Base-by-base conservation (phyloP, 371 early-diverging fungal genomes). In the Lichtheimia ornata region DNA sequence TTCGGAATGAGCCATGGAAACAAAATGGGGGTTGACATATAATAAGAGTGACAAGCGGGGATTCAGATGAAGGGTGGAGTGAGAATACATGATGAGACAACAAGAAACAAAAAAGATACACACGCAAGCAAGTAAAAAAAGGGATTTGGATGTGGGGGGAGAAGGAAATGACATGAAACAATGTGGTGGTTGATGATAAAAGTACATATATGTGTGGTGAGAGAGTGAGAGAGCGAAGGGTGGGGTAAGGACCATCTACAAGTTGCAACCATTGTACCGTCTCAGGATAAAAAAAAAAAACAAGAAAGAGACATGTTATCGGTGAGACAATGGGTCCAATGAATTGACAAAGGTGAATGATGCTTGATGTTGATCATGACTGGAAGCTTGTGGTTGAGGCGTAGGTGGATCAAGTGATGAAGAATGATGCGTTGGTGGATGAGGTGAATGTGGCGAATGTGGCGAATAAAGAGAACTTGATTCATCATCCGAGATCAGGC, bases 301-400 rank as follows among this genome's bases (percentile, higher is more conserved):
- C n/a, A n/a, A n/a, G n/a, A 45, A 11, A 44, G n/a, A 20, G 44
- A 43, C 15, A 24, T 27, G 24, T 63, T 60, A 67, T 52, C 61
- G 58, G 25, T 69, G 69, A 15, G 66, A 65, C 28, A 66, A 63
- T 20, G 70, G 66, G 51, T 70, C 63, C 18, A 70, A 47, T 3
- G 66, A 43, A 28, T 61, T 61, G 53, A 58, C 61, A 49, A 66
- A 61, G 14, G 61, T 27, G 56, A 66, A 66, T 5, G 58, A 44
- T 20, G 62, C 40, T 40, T 55, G 30, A 20, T 42, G 28, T 27
- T 55, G 56, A 44, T 50, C 42, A 24, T 50, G 47, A 51, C 30
- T 56, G 42, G 53, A 42, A 41, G 61, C 50, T 51, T 47, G 56
- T 56, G 57, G 35, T 35, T 35, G 35, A 9, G 35, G 63, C 24